Evolutionary conservation across 2,329 filamentous ascomycete genomes (phyloP), one percentile per base, ranked within the genome.

Genomic region (Penicillium sp.): DNA sequence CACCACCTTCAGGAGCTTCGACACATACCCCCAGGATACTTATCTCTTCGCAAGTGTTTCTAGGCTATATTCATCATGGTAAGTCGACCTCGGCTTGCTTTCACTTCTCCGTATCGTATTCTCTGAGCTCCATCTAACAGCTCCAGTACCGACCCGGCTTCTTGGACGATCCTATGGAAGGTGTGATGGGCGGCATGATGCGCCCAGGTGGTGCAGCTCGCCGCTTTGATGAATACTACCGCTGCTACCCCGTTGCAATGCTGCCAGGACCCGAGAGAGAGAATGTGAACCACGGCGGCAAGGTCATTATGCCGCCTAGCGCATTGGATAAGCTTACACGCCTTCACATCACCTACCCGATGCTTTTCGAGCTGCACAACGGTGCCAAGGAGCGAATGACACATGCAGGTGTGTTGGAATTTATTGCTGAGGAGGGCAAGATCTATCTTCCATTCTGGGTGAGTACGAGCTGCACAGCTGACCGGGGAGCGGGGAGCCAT

Each of bases 161-260:
- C 81, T 74, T 79, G 50, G 77, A 81, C 62, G 81, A 77, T 55
- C 70, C 73, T 41, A 76, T 78, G 74, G 73, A 75, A 6, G 74
- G 77, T 51, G 78, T 82, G 66, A 79, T 82, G 55, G 77, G 80
- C 13, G 76, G 77, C 53, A 79, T 83, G 72, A 68, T 81, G 53
- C 76, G 76, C 31, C 77, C 76, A 56, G 68, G 71, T 39, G 76
- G 73, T 45, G 72, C 70, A 65, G 79, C 74, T 62, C 88, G 90
- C 64, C 89, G 92, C 54, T 99, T 99, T 77, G 92, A 99, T 73
- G 94, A 99, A 74, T 97, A 96, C 78, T 97, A 96, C 76, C 87
- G 94, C 66, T 96, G 92, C 79, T 99, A 97, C 68, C 94, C 94
- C 39, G 83, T 96, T 65, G 86, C 87, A 64, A 97, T 99, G 92